Percentiles rank a stretch among this genome's conserved stretches.
Conservation (phyloP, 106 monocot genomes). For the Dendrobium chrysotoxum region DNA sequence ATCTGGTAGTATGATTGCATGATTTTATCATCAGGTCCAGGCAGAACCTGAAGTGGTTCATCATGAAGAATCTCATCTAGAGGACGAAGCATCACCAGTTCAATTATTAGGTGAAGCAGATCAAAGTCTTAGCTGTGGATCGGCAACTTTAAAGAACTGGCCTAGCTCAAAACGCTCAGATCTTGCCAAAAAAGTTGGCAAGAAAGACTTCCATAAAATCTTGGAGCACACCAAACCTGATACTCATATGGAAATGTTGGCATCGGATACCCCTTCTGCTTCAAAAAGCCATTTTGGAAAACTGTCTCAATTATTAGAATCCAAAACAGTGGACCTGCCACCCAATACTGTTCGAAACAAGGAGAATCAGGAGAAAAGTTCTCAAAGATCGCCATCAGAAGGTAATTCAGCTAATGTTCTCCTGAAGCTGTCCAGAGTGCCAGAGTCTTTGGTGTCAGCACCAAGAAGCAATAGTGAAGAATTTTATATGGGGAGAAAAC, state of each 20-base stretch:
- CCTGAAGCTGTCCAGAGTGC: background rate
- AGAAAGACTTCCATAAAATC: conserved; percentile 1
- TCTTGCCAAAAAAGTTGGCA: conserved; percentile 25
- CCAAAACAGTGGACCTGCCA: conserved; percentile 13
- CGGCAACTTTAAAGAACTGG: conserved; percentile 39
- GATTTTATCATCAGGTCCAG: conserved; percentile 16
- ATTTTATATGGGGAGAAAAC: background rate
- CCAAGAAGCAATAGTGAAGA: conserved; percentile 4
- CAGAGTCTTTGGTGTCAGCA: background rate
- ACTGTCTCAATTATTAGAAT: conserved; percentile 16
- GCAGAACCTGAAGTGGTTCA: conserved; percentile 4
- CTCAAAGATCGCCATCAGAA: background rate
- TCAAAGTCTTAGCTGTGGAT: background rate
- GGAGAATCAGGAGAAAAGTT: conserved; percentile 9
- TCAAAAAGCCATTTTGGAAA: background rate
- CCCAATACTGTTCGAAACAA: background rate
- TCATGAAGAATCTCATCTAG: conserved; percentile 2
- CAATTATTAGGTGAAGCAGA: conserved; percentile 12
- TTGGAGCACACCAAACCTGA: background rate
- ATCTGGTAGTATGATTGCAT: background rate
- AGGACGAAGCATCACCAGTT: conserved; percentile 12
- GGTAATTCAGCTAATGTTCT: background rate
- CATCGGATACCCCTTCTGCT: background rate
- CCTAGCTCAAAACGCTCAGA: conserved; percentile 51
- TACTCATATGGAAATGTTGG: background rate